These are phyloP conservation scores for Cardiospermum halicacabum DNA, from an alignment of 345 rosid genomes.

Conservation along the genomic window DNA sequence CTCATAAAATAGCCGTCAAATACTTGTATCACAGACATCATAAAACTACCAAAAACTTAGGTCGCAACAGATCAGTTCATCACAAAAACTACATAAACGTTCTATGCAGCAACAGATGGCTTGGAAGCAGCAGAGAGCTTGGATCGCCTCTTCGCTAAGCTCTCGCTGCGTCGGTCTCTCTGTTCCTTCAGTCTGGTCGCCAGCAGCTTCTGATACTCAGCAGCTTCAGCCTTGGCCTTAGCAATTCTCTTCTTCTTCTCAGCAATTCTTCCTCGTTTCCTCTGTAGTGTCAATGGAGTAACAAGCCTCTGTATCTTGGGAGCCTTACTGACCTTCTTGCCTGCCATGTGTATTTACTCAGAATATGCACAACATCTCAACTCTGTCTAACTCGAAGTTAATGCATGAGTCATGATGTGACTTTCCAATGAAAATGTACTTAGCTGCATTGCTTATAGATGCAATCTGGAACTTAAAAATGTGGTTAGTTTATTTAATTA, in stretches of 20 bases:
- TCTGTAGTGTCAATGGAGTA: constrained; percentile 45
- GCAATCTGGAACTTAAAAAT: neutral
- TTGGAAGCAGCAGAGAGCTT: constrained; percentile 43
- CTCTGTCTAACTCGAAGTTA: neutral
- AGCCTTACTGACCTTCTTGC: constrained; percentile 50
- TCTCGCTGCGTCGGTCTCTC: constrained; percentile 57
- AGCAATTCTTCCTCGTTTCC: constrained; percentile 46
- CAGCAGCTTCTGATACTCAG: constrained; percentile 50
- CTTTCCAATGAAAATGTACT: neutral
- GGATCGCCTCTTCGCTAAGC: constrained; percentile 50
- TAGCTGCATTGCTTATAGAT: neutral
- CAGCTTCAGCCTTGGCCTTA: constrained; percentile 50
- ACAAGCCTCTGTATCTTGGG: constrained; percentile 53
- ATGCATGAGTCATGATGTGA: neutral
- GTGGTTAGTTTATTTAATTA: too few species aligned
- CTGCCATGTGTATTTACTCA: too few species aligned
- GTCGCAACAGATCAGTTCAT: neutral
- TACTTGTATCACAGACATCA: neutral
- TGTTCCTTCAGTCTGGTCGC: constrained; percentile 58
- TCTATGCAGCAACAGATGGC: constrained; percentile 32
- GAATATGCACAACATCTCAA: neutral
- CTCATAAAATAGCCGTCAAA: neutral
- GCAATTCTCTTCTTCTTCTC: constrained; percentile 53
- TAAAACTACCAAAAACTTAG: constrained; percentile 14
- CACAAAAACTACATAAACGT: neutral